Conservation (phyloP, 176 grass and related monocot species). For the Aegilops sharonensis region DNA sequence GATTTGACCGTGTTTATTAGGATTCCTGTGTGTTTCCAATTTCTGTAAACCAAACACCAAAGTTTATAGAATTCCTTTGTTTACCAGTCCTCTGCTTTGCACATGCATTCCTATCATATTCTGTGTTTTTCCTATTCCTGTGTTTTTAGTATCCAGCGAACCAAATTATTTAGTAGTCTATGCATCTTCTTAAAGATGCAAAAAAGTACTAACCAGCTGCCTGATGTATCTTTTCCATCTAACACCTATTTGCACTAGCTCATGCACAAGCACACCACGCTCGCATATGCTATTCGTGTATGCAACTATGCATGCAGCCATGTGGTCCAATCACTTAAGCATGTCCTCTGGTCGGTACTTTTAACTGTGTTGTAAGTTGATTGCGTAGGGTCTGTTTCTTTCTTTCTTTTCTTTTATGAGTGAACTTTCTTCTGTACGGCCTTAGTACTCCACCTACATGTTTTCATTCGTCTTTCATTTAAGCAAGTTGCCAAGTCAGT, state of each 20-base stretch:
- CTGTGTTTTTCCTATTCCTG: no score
- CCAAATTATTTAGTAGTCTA: no score
- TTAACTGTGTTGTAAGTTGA: constrained; percentile 8
- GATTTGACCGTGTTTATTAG: no score
- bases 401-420: constrained; percentile 12
- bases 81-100: no score
- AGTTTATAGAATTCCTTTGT: no score
- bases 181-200: no score
- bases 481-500: background rate
- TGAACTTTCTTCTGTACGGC: background rate
- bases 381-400: background rate
- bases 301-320: constrained; percentile 11
- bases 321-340: constrained; percentile 5
- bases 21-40: no score
- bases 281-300: background rate
- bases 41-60: no score
- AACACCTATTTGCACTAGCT: constrained; percentile 11
- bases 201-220: background rate
- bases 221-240: background rate
- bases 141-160: no score
- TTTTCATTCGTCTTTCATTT: background rate
- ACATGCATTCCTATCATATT: no score
- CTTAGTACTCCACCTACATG: background rate
- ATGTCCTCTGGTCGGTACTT: background rate
- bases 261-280: background rate